phyloP scores from a whole-genome alignment of 768 basidiomycete species.

The Leccinum sublutescens region DNA sequence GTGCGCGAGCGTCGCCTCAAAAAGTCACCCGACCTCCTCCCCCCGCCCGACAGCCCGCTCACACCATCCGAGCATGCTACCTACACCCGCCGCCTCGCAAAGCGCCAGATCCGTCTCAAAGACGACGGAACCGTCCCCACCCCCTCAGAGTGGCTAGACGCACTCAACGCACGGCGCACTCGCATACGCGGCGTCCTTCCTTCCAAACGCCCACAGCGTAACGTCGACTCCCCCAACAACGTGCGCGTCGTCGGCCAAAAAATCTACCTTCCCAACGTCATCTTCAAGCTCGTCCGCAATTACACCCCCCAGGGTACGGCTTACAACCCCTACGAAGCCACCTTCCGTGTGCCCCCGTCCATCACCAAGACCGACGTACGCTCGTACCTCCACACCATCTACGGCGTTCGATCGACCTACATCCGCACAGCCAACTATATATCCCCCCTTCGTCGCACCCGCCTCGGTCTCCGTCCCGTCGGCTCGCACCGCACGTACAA shows the following conservation, averaged over 20 bases:
- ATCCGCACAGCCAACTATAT: constrained; percentile 94
- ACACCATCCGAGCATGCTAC: constrained; percentile 64
- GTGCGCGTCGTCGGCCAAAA: constrained; percentile 68
- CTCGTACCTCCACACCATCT: constrained; percentile 79
- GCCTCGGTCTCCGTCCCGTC: constrained; percentile 28
- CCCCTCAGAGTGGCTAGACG: constrained; percentile 57
- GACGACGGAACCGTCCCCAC: constrained; percentile 39
- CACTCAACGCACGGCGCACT: constrained; percentile 54
- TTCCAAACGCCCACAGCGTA: constrained; percentile 19
- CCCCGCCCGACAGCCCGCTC: constrained; percentile 47
- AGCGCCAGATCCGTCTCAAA: constrained; percentile 44
- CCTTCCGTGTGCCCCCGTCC: constrained; percentile 86
- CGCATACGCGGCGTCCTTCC: constrained; percentile 66
- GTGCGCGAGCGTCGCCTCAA: constrained; percentile 64
- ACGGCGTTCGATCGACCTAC: constrained; percentile 87
- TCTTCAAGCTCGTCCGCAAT: constrained; percentile 83
- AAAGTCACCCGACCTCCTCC: constrained; percentile 42
- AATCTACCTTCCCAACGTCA: constrained; percentile 86
- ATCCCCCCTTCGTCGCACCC: constrained; percentile 45
- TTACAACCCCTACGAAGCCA: constrained; percentile 94
- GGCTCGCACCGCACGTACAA: constrained; percentile 68
- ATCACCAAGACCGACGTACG: constrained; percentile 93
- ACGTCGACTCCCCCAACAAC: constrained; percentile 37
- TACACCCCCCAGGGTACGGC: constrained; percentile 69
- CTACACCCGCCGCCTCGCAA: constrained; percentile 56